phyloP scores from a whole-genome alignment of 148 eudicot genomes.

The Polygonum maritimum region DNA sequence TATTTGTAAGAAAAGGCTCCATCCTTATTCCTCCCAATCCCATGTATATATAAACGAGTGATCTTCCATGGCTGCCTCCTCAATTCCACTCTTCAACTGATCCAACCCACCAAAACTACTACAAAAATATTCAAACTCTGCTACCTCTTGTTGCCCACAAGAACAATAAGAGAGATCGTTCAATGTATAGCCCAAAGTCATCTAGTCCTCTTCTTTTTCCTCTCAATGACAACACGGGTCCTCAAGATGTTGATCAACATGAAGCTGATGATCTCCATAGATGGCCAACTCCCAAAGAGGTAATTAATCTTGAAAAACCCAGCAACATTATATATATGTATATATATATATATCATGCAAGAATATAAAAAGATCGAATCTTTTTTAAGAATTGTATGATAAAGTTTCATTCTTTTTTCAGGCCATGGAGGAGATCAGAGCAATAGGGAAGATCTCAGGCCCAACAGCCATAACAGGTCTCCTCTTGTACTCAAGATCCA shows the following conservation, averaged over 20 bases:
- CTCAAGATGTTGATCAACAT: background rate
- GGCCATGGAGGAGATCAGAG: constrained; percentile 74
- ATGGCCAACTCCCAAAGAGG: constrained; percentile 15
- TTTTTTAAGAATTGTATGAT: background rate
- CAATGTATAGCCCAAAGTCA: constrained; percentile 4
- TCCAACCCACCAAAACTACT: background rate
- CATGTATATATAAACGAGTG: background rate
- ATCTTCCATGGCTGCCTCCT: background rate
- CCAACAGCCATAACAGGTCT: constrained; percentile 80
- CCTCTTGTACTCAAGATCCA: constrained; percentile 66
- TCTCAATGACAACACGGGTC: background rate
- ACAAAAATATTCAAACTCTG: background rate
- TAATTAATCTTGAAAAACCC: background rate
- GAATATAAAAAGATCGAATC: background rate
- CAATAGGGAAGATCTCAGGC: constrained; percentile 76
- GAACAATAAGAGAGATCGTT: background rate
- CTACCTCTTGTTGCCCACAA: background rate
- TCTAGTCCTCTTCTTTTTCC: background rate
- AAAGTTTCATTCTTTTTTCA: constrained; percentile 10
- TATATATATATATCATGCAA: background rate
- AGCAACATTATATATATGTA: background rate
- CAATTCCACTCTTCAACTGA: background rate
- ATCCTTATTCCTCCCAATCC: background rate
- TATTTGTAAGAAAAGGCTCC: background rate
- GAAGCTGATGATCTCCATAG: constrained; percentile 12